Conservation (phyloP, 768 basidiomycete genomes). For the Atractiella rhizophila region DNA sequence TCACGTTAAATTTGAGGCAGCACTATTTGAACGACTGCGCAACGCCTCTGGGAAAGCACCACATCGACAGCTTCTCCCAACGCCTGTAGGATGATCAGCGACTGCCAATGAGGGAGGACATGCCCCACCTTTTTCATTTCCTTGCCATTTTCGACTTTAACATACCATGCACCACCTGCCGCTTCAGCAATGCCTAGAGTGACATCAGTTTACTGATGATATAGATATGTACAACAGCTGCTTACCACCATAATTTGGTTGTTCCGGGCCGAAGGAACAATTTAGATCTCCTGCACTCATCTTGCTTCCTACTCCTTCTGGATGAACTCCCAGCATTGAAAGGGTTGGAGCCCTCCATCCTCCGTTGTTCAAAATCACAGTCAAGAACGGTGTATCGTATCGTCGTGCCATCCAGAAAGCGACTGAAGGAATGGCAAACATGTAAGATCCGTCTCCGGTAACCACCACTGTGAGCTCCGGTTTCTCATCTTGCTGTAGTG, state of each 20-base stretch:
- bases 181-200: conserved; percentile 40
- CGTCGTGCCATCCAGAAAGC: conserved; percentile 48
- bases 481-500: too few relatives aligned
- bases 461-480: conserved; percentile 37
- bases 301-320: conserved; percentile 31
- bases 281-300: conserved; percentile 29
- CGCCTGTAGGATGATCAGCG: too few relatives aligned
- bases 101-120: too few relatives aligned
- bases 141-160: conserved; percentile 20
- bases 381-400: conserved; percentile 49
- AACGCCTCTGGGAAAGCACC: too few relatives aligned
- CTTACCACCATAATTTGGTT: conserved; percentile 32
- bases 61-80: too few relatives aligned
- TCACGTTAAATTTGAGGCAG: too few relatives aligned
- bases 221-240: too few relatives aligned
- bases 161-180: conserved; percentile 40
- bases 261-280: conserved; percentile 37
- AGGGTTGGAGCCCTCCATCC: conserved; percentile 31
- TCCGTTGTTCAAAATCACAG: conserved; percentile 42
- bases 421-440: conserved; percentile 41
- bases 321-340: conserved; percentile 42
- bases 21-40: too few relatives aligned
- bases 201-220: too few relatives aligned
- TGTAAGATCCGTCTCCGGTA: conserved; percentile 43
- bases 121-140: conserved; percentile 20